Evolutionary conservation across 805 yeast genomes (phyloP), one percentile per base, ranked within the genome.

Genomic region (Suhomyces canberraensis): DNA sequence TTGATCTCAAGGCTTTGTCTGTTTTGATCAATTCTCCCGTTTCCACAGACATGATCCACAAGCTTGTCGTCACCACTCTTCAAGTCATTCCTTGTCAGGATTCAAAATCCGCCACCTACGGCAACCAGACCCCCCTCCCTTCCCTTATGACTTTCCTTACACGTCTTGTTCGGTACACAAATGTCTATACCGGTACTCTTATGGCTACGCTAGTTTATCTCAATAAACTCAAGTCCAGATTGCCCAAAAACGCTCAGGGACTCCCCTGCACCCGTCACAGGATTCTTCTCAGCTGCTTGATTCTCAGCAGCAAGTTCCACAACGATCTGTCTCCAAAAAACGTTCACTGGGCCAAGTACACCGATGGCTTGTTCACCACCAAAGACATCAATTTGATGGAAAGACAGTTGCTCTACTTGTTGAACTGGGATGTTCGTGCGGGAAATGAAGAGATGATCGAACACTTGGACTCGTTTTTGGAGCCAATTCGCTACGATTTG

Each of bases 351-450:
- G 79, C 87, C 27, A 75, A 73, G 48, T 81, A 81, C 60, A 81
- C 91, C 4, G 89, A 84, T 50, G 88, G 86, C 2, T 66, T 84
- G 28, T 83, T 84, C 61, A 64, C 70, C 31, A 60, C 72, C 37
- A 78, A 78, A 44, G 95, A 84, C 56, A 78, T 84, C 46, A 84
- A 83, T 58, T 66, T 83, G 43, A 84, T 84, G 89, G 95, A 84
- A 61, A 75, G 87, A 54, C 91, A 84, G 59, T 64, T 84, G 41
- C 66, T 84, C 35, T 77, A 71, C 51, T 65, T 84, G 34, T 63
- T 84, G 54, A 74, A 82, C 59, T 84, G 90, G 89, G 82, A 84
- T 56, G 64, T 83, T 43, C 60, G 66, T 39, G 71, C 76, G 27
- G 52, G 60, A 34, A 69, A 61, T 46, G 58, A 57, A 17, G 80